Evolutionary conservation across 106 monocot genomes (phyloP).

Genomic region (Agapanthus africanus): DNA sequence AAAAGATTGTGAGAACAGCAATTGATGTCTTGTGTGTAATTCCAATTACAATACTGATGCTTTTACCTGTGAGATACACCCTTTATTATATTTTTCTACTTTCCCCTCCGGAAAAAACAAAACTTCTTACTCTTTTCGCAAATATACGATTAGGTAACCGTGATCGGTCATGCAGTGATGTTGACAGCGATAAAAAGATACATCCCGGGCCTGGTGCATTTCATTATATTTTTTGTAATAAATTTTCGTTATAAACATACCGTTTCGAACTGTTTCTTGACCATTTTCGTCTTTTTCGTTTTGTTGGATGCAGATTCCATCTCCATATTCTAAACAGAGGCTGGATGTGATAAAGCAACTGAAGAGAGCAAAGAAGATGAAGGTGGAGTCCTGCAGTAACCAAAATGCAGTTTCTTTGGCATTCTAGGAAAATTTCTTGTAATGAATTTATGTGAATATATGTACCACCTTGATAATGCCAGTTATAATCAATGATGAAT

Average conservation of each 20-base stretch:
- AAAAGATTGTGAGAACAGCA: slow-evolving; percentile 14
- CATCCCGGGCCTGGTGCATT: slow-evolving; percentile 17
- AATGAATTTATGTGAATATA: too few relatives aligned
- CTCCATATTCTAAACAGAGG: slow-evolving; percentile 13
- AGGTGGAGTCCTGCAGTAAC: not conserved
- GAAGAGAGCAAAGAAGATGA: slow-evolving; percentile 25
- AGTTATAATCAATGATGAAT: too few relatives aligned
- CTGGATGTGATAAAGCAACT: slow-evolving; percentile 18
- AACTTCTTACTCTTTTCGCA: not conserved
- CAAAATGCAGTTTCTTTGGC: not conserved
- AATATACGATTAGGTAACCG: slow-evolving; percentile 15
- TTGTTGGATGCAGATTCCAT: slow-evolving; percentile 15
- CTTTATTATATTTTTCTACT: not conserved
- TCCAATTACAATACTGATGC: slow-evolving; percentile 20
- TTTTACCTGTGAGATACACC: slow-evolving; percentile 17
- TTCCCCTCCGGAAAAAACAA: not conserved
- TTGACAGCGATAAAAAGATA: slow-evolving; percentile 15
- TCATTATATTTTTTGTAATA: not conserved
- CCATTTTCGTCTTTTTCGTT: not conserved
- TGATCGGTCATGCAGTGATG: slow-evolving; percentile 14
- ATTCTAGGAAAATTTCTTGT: not conserved
- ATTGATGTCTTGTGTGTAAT: slow-evolving; percentile 16
- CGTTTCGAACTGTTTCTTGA: not conserved
- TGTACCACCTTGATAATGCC: too few relatives aligned
- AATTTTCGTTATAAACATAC: not conserved